These are phyloP conservation scores for Skeletonema marinoi DNA, from an alignment of 108 stramenopile species.

Conservation along the genomic window DNA sequence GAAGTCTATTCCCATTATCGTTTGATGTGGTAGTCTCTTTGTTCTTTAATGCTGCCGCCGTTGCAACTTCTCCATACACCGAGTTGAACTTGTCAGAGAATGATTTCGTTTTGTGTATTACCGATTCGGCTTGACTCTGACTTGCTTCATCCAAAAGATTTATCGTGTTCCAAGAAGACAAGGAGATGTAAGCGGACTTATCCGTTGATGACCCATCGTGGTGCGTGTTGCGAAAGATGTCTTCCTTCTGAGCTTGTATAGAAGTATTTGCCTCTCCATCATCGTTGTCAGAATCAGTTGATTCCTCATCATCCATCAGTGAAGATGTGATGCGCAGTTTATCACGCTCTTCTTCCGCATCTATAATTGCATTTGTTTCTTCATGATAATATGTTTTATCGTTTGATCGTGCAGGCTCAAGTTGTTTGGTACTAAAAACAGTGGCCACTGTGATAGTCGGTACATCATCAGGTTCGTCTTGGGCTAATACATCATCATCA, in stretches of 20 bases:
- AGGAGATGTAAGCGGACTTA: background rate
- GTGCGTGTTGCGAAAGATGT: background rate
- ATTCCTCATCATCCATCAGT: background rate
- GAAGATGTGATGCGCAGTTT: background rate
- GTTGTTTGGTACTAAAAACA: background rate
- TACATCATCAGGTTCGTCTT: background rate
- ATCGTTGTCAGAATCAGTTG: background rate
- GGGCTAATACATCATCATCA: background rate
- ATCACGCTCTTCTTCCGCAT: constrained; percentile 2
- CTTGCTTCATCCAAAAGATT: background rate
- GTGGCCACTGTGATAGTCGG: background rate
- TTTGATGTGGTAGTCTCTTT: background rate
- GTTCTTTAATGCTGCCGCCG: background rate
- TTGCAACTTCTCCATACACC: constrained; percentile 2
- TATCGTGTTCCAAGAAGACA: background rate
- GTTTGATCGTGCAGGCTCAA: background rate
- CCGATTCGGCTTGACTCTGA: background rate
- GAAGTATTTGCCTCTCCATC: background rate
- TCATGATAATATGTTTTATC: background rate
- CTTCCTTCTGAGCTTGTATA: background rate
- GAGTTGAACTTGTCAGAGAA: background rate
- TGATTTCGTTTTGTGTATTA: background rate
- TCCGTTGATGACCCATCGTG: background rate
- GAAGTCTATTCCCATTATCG: background rate
- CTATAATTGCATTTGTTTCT: background rate